A percentile compares a stretch with the other conserved stretches of the same genome.
phyloP scores from a whole-genome alignment of 495 filamentous ascomycete species.

The Xylaria nigripes region DNA sequence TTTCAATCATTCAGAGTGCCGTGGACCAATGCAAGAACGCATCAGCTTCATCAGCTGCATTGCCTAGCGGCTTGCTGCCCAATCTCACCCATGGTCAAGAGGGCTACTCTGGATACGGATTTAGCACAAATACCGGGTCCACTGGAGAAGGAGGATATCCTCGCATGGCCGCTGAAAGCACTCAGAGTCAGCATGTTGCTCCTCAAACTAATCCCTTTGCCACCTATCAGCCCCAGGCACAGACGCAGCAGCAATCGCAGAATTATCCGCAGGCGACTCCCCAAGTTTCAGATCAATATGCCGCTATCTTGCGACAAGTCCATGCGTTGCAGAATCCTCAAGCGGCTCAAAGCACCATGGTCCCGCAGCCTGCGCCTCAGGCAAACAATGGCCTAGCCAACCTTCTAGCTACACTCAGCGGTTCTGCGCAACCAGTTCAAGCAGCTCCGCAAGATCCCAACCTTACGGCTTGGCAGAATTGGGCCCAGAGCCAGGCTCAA shows the following conservation, averaged over 20 bases:
- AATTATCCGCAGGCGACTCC: slow-evolving; percentile 24
- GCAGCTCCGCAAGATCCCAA: slow-evolving; percentile 5
- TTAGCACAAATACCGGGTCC: no score
- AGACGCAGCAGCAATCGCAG: slow-evolving; percentile 7
- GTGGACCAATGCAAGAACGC: slow-evolving; percentile 23
- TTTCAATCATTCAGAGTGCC: slow-evolving; percentile 23
- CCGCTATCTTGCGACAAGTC: slow-evolving; percentile 19
- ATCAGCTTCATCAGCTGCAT: slow-evolving; percentile 24
- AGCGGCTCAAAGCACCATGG: background rate
- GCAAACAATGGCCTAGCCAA: slow-evolving; percentile 6
- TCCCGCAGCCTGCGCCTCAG: slow-evolving; percentile 1
- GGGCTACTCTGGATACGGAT: slow-evolving; percentile 10
- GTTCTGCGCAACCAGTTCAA: background rate
- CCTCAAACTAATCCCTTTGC: background rate
- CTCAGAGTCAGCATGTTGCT: background rate
- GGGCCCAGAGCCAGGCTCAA: slow-evolving; percentile 12
- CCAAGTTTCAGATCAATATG: slow-evolving; percentile 13
- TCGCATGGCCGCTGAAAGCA: background rate
- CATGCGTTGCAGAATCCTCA: slow-evolving; percentile 22
- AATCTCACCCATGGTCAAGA: background rate
- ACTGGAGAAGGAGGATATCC: background rate
- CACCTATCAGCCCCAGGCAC: slow-evolving; percentile 3
- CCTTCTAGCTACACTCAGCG: slow-evolving; percentile 13
- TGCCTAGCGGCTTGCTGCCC: slow-evolving; percentile 22
- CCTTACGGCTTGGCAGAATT: slow-evolving; percentile 8